These are phyloP conservation scores for Xylariaceae sp. DNA, from an alignment of 2,329 filamentous ascomycete genomes.

Conservation along the genomic window DNA sequence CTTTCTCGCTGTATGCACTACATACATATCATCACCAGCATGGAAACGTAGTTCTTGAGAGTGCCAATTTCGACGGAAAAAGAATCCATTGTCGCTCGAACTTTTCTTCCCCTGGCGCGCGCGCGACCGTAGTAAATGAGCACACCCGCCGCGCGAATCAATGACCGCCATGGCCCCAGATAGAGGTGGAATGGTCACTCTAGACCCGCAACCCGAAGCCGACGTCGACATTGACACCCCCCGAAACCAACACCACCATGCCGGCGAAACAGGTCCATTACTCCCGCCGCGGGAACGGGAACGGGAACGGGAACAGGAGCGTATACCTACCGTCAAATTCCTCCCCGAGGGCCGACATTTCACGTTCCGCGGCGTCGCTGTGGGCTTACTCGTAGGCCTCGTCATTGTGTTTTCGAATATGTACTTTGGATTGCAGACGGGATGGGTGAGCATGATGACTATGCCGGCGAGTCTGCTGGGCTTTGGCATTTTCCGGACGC, in stretches of 20 bases:
- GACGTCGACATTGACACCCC: slow-evolving; percentile 3
- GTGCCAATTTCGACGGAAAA: too few relatives aligned
- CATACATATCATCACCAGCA: too few relatives aligned
- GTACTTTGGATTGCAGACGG: slow-evolving; percentile 94
- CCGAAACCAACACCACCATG: too few relatives aligned
- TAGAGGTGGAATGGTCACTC: slow-evolving; percentile 23
- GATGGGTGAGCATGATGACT: slow-evolving; percentile 74
- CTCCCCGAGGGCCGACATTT: slow-evolving; percentile 60
- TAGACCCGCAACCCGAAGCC: slow-evolving; percentile 8
- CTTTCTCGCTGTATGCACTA: too few relatives aligned
- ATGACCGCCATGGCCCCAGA: slow-evolving; percentile 25
- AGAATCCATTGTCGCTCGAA: background rate
- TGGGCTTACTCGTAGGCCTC: slow-evolving; percentile 77
- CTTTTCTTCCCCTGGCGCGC: too few relatives aligned
- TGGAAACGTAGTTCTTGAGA: too few relatives aligned
- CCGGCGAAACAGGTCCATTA: too few relatives aligned
- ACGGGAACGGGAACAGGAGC: background rate
- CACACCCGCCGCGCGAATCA: background rate
- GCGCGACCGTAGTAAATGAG: too few relatives aligned
- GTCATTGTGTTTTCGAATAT: slow-evolving; percentile 96
- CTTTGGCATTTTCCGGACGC: slow-evolving; percentile 83
- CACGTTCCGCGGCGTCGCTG: slow-evolving; percentile 72
- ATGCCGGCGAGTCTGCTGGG: slow-evolving; percentile 95
- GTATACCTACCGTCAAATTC: slow-evolving; percentile 18
- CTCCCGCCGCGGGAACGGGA: too few relatives aligned